Percentiles rank a stretch among this genome's conserved stretches.
Evolutionary conservation across 768 basidiomycete species (phyloP).

Genomic region (Leucosporidium yakuticum): DNA sequence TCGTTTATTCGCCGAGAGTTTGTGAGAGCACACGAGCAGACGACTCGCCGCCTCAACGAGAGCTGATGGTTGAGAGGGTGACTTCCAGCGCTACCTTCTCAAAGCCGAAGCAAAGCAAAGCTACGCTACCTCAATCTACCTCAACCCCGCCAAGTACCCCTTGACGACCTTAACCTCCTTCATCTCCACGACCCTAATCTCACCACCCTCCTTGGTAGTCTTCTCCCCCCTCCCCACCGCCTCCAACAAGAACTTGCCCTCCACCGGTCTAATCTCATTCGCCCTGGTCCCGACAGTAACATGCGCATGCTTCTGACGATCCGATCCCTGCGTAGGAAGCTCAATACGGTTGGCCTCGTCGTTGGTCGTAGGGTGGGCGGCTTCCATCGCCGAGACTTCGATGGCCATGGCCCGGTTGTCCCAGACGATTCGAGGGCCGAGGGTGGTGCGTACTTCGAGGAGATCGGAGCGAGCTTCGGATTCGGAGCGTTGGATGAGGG

Average conservation of each 20-base stretch:
- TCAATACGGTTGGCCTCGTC: conserved; percentile 52
- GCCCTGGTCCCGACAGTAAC: conserved; percentile 75
- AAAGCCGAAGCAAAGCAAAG: too few species aligned
- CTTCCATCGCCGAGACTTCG: conserved; percentile 57
- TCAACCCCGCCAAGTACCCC: conserved; percentile 41
- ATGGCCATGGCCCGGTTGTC: conserved; percentile 74
- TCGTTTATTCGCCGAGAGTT: too few species aligned
- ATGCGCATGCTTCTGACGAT: conserved; percentile 53
- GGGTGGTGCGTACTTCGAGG: conserved; percentile 51
- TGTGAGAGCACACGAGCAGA: too few species aligned
- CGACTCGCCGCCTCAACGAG: too few species aligned
- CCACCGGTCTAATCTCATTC: conserved; percentile 55
- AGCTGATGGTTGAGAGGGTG: too few species aligned
- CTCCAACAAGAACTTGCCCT: conserved; percentile 63
- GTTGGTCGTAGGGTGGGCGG: conserved; percentile 32
- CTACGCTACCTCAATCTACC: not conserved
- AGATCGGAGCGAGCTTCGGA: conserved; percentile 53
- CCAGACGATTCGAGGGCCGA: conserved; percentile 57
- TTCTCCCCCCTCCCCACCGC: conserved; percentile 47
- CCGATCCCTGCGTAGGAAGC: conserved; percentile 45
- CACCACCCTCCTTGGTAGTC: conserved; percentile 34
- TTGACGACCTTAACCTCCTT: conserved; percentile 34
- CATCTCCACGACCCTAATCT: conserved; percentile 35
- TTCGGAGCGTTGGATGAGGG: conserved; percentile 44
- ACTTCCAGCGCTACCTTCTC: too few species aligned